Percentiles rank a stretch among this genome's conserved stretches.
Conservation (phyloP, 2,329 filamentous ascomycete genomes). For the Aureobasidium vineae region DNA sequence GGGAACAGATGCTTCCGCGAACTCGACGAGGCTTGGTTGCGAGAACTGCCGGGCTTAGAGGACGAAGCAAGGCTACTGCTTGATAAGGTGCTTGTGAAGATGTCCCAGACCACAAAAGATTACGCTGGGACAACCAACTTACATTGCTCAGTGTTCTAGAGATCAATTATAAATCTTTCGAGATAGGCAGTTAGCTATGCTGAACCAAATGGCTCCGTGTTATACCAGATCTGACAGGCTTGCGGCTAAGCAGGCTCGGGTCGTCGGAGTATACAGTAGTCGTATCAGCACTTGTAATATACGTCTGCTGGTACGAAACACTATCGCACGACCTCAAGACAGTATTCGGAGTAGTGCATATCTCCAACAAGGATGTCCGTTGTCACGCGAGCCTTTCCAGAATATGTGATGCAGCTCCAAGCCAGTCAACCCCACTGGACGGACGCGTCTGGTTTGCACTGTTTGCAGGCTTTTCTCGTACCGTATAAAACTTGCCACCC, state of each 20-base stretch:
- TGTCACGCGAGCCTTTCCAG: not conserved
- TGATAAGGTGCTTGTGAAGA: not conserved
- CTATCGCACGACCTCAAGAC: too few species aligned
- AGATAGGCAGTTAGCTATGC: not conserved
- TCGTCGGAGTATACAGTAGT: not conserved
- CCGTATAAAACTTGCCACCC: slow-evolving; percentile 3
- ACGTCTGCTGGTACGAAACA: not conserved
- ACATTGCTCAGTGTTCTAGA: not conserved
- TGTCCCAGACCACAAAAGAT: not conserved
- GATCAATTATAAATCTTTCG: too few species aligned
- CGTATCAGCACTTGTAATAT: not conserved
- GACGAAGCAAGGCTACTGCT: not conserved
- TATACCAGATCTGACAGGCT: not conserved
- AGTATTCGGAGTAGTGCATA: too few species aligned
- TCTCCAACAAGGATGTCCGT: too few species aligned
- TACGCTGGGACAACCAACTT: not conserved
- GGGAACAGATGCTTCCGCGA: not conserved
- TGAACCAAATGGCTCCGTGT: not conserved
- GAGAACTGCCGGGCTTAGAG: not conserved
- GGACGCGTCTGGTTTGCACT: not conserved
- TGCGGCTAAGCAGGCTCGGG: not conserved
- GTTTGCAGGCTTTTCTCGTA: not conserved
- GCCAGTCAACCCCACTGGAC: not conserved
- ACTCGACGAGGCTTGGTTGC: not conserved
- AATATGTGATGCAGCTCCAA: not conserved